These are phyloP conservation scores for Myxozyma sirexii DNA, from an alignment of 805 yeast species.

Conservation along the genomic window DNA sequence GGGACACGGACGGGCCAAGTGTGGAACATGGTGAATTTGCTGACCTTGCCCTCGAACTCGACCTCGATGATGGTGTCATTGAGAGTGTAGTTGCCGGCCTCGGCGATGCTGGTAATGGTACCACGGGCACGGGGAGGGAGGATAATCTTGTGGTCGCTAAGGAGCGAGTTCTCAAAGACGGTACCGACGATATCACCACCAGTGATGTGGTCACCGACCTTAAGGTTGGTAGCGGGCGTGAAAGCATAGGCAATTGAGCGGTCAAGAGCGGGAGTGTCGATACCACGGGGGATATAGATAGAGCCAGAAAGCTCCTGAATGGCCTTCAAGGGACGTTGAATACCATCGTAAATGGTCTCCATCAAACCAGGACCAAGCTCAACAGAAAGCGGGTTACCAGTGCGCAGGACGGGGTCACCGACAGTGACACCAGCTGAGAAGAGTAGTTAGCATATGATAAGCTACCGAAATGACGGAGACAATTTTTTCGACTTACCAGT, in stretches of 20 bases:
- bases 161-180: constrained; percentile 88
- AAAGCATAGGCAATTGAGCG: constrained; percentile 84
- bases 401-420: constrained; percentile 97
- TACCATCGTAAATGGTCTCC: constrained; percentile 99
- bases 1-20: constrained; percentile 99
- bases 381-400: constrained; percentile 98
- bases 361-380: constrained; percentile 99
- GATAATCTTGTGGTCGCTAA: constrained; percentile 89
- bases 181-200: constrained; percentile 98
- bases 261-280: constrained; percentile 91
- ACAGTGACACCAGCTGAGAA: constrained; percentile 88
- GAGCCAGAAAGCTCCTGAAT: constrained; percentile 86
- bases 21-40: constrained; percentile 89
- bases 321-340: constrained; percentile 96
- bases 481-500: constrained; percentile 50
- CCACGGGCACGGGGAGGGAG: constrained; percentile 99
- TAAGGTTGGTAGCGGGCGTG: constrained; percentile 66
- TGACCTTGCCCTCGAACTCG: constrained; percentile 87
- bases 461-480: neutral
- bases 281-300: constrained; percentile 98
- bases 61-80: constrained; percentile 90
- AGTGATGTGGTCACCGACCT: constrained; percentile 94
- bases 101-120: constrained; percentile 87
- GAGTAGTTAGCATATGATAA: neutral
- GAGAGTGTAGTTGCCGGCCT: constrained; percentile 85